These are phyloP conservation scores for Pythium chondricola DNA, from an alignment of 352 stramenopile species.

Conservation along the genomic window DNA sequence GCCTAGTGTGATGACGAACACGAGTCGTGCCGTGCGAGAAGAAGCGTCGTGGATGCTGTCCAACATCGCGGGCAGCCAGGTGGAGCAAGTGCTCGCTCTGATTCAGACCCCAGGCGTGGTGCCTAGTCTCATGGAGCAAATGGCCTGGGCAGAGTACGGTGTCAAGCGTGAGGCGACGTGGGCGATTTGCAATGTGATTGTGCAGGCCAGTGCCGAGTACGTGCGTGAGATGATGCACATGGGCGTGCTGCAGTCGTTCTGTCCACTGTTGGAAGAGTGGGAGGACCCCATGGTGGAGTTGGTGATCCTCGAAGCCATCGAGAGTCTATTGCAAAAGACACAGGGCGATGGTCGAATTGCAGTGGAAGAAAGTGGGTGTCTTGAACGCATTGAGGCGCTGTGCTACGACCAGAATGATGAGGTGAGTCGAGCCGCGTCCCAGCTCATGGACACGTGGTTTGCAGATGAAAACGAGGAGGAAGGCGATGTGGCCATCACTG, in stretches of 20 bases:
- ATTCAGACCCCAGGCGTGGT: constrained; percentile 68
- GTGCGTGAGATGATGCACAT: constrained; percentile 60
- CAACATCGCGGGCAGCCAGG: constrained; percentile 74
- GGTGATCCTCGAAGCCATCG: constrained; percentile 77
- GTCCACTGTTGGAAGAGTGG: constrained; percentile 70
- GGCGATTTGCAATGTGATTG: constrained; percentile 85
- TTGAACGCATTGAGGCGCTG: constrained; percentile 75
- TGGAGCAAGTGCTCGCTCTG: constrained; percentile 69
- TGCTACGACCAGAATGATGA: constrained; percentile 80
- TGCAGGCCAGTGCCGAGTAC: constrained; percentile 53
- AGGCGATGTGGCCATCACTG: constrained; percentile 20
- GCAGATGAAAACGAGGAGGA: constrained; percentile 41
- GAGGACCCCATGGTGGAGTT: constrained; percentile 84
- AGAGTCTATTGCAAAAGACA: constrained; percentile 66
- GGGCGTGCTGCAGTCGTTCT: constrained; percentile 69
- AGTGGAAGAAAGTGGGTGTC: constrained; percentile 74
- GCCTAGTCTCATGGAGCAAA: constrained; percentile 62
- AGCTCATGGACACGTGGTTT: constrained; percentile 84
- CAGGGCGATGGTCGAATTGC: constrained; percentile 46
- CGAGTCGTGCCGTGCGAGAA: constrained; percentile 71
- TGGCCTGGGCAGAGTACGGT: constrained; percentile 82
- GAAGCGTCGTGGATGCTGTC: constrained; percentile 86
- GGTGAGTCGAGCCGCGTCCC: constrained; percentile 61
- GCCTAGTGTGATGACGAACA: constrained; percentile 75
- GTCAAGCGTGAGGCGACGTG: constrained; percentile 82